A percentile compares a stretch with the other conserved stretches of the same genome.
Evolutionary conservation across 2,329 filamentous ascomycete genomes (phyloP).

Genomic region (Stromatinia cepivora): DNA sequence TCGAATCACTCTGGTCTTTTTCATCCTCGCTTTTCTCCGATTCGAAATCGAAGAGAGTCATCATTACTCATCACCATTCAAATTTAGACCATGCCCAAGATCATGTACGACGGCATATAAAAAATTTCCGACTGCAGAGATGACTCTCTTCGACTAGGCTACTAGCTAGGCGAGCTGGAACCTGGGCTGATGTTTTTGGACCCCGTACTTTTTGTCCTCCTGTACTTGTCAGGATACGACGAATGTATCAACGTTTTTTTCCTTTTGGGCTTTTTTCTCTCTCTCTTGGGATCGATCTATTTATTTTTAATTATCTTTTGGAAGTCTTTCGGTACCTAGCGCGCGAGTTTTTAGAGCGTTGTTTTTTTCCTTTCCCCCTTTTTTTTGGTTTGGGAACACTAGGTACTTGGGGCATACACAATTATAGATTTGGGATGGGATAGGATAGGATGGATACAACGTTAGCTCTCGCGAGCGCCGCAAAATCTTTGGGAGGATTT

Average conservation of each 20-base stretch:
- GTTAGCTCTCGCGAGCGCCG: conserved; percentile 19
- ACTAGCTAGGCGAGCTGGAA: neutral
- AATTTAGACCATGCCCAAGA: conserved; percentile 16
- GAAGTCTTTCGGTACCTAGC: neutral
- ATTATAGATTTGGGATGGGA: neutral
- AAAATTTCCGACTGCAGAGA: neutral
- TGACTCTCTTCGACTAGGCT: conserved; percentile 2
- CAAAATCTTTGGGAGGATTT: neutral
- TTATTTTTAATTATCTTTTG: conserved; percentile 10
- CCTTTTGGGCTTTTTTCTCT: conserved; percentile 1
- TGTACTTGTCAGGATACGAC: neutral
- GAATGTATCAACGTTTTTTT: neutral
- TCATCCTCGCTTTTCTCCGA: conserved; percentile 3
- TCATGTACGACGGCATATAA: conserved; percentile 22
- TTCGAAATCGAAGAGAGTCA: conserved; percentile 5
- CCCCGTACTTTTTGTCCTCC: neutral
- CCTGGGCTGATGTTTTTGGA: conserved; percentile 5
- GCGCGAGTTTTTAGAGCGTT: neutral
- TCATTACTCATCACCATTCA: neutral
- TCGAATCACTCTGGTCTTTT: neutral
- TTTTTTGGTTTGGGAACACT: neutral
- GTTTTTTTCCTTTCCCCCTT: neutral
- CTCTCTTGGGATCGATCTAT: neutral
- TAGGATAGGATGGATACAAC: conserved; percentile 12
- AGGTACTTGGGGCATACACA: conserved; percentile 2